These are phyloP conservation scores for Trichosporon sp. DNA, from an alignment of 1,284 basidiomycete genomes.

Conservation along the genomic window DNA sequence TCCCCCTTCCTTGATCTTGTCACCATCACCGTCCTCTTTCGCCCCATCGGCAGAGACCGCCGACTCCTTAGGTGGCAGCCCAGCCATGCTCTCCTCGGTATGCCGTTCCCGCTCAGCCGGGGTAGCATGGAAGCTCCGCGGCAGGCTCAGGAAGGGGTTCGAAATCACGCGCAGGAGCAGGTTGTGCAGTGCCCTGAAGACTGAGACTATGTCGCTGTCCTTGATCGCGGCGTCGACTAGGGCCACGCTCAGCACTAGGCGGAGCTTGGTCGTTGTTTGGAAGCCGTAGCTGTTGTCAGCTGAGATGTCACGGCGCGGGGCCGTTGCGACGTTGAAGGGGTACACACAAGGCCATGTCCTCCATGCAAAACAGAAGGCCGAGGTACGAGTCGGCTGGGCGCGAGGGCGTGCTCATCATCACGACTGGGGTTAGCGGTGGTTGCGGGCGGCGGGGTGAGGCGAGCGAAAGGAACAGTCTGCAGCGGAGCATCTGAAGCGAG, in stretches of 20 bases:
- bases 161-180: slow-evolving; percentile 32
- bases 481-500: neutral
- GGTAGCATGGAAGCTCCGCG: slow-evolving; percentile 27
- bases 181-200: slow-evolving; percentile 46
- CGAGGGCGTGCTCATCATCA: slow-evolving; percentile 39
- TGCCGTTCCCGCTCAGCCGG: neutral
- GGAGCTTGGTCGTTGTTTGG: slow-evolving; percentile 42
- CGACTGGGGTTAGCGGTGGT: slow-evolving; percentile 26
- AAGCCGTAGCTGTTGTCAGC: slow-evolving; percentile 43
- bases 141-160: slow-evolving; percentile 44
- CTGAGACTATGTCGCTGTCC: slow-evolving; percentile 46
- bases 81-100: neutral
- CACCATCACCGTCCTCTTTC: neutral
- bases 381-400: slow-evolving; percentile 45
- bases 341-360: slow-evolving; percentile 48
- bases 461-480: neutral
- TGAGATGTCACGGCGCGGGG: no score
- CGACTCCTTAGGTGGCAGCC: neutral
- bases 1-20: slow-evolving; percentile 1
- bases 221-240: slow-evolving; percentile 48
- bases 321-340: no score
- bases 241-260: slow-evolving; percentile 45
- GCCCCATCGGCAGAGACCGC: neutral
- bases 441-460: neutral
- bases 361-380: slow-evolving; percentile 48